A percentile compares a stretch with the other conserved stretches of the same genome.
Evolutionary conservation across 345 rosid genomes (phyloP).

Genomic region (Pseudoturritis turrita): DNA sequence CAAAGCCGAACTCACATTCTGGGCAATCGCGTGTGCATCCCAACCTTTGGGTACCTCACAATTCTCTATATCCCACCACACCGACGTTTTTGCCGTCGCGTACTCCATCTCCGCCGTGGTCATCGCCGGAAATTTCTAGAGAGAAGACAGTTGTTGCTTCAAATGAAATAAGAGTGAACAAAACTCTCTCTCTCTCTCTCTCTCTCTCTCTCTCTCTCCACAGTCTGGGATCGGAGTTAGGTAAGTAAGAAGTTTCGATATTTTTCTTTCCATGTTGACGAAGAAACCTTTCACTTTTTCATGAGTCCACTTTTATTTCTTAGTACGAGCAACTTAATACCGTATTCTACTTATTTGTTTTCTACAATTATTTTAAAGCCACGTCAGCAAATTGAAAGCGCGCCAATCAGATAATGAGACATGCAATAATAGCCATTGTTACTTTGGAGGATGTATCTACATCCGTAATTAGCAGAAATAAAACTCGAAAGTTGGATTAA

Average conservation of each 20-base stretch:
- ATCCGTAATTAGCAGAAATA: not conserved
- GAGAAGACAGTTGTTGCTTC: not conserved
- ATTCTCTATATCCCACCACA: conserved; percentile 98
- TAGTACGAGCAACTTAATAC: not conserved
- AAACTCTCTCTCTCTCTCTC: not conserved
- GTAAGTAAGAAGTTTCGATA: not conserved
- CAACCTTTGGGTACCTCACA: conserved; percentile 71
- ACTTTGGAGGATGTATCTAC: not conserved
- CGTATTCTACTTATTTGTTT: too few relatives aligned
- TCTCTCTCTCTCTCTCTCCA: not conserved
- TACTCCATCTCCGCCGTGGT: conserved; percentile 31
- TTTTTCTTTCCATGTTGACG: conserved; percentile 15
- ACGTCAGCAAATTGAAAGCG: not conserved
- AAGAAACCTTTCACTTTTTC: conserved; percentile 12
- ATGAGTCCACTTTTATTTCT: not conserved
- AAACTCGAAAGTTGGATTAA: not conserved
- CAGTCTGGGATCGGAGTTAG: not conserved
- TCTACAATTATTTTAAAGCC: not conserved
- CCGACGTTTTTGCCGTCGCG: conserved; percentile 61
- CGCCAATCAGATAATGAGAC: conserved; percentile 1
- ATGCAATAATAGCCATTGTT: not conserved
- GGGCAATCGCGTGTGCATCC: conserved; percentile 62
- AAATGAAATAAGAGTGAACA: not conserved
- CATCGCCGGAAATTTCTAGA: conserved; percentile 2
- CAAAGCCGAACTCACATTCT: conserved; percentile 68